phyloP scores from a whole-genome alignment of 805 yeast species.

The Saccharomycopsis malanga region DNA sequence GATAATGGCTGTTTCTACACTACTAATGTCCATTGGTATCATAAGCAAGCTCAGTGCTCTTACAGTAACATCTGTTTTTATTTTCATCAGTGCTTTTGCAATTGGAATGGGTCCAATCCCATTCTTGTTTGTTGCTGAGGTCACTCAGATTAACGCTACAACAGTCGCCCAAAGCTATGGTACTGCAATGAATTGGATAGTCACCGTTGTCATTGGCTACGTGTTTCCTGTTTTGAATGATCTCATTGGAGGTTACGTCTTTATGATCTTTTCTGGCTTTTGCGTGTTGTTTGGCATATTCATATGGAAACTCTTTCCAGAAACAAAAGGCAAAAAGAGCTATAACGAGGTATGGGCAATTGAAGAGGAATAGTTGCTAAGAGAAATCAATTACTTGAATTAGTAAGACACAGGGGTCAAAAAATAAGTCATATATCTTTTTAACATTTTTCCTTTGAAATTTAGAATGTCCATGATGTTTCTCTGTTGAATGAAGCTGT shows the following conservation, averaged over 20 bases:
- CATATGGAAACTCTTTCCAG: constrained; percentile 51
- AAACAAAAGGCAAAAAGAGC: constrained; percentile 58
- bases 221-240: constrained; percentile 68
- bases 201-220: constrained; percentile 77
- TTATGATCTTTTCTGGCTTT: constrained; percentile 58
- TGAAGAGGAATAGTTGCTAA: neutral
- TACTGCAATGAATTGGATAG: constrained; percentile 83
- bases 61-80: constrained; percentile 57
- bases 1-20: constrained; percentile 60
- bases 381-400: too few species aligned
- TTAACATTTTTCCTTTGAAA: neutral
- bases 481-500: too few species aligned
- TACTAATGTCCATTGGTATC: constrained; percentile 63
- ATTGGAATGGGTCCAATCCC: constrained; percentile 95
- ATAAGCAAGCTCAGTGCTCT: constrained; percentile 37
- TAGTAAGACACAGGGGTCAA: neutral
- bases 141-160: constrained; percentile 73
- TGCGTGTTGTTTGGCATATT: constrained; percentile 46
- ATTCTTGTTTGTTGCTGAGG: constrained; percentile 77
- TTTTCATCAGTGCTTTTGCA: constrained; percentile 81
- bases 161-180: constrained; percentile 92
- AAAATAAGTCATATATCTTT: neutral
- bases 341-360: constrained; percentile 64
- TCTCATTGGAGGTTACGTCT: constrained; percentile 70
- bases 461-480: neutral